phyloP scores from a whole-genome alignment of 257 asterid species.

The Lavandula angustifolia region DNA sequence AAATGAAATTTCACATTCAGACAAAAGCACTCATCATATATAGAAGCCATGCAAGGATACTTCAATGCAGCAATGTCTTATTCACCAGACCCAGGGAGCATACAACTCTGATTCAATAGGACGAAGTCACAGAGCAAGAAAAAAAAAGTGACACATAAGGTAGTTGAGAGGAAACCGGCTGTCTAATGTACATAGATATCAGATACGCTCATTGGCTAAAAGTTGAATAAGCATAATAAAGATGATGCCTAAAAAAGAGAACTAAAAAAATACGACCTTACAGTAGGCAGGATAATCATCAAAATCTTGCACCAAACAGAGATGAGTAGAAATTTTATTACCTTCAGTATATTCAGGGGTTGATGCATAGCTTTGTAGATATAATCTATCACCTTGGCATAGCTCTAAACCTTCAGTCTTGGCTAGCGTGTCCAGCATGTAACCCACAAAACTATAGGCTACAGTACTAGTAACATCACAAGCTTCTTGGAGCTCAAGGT shows the following conservation, averaged over 20 bases:
- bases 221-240: constrained; percentile 2
- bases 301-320: constrained; percentile 14
- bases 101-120: neutral
- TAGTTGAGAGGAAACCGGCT: constrained; percentile 5
- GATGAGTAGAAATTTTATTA: constrained; percentile 25
- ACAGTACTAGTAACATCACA: constrained; percentile 71
- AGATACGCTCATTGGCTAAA: neutral
- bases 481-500: constrained; percentile 80
- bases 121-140: constrained; percentile 14
- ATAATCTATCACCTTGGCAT: constrained; percentile 41
- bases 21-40: neutral
- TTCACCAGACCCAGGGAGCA: no score
- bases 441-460: constrained; percentile 59
- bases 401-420: constrained; percentile 43
- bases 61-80: neutral
- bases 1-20: neutral
- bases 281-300: constrained; percentile 9
- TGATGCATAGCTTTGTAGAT: constrained; percentile 50
- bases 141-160: neutral
- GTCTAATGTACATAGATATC: neutral
- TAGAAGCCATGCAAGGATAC: no score
- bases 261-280: constrained; percentile 1
- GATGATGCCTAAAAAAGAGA: neutral
- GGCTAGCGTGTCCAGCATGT: constrained; percentile 56
- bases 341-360: constrained; percentile 47